Base-by-base conservation (phyloP, 2,329 filamentous ascomycete species). In the Pseudocercospora fuligena region DNA sequence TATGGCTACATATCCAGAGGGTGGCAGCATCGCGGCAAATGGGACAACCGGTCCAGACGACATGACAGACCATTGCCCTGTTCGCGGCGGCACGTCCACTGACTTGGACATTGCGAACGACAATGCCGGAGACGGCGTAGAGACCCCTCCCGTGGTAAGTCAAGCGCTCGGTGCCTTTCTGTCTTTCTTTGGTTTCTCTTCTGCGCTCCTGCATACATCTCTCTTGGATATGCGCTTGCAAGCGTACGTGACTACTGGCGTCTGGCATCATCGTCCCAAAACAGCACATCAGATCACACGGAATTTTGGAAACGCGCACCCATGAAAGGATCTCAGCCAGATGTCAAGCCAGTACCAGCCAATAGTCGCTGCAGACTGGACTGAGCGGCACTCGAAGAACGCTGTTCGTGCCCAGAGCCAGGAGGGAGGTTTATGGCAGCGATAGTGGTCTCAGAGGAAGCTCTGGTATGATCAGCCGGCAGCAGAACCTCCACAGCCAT, bases 321-420 rank as follows among this genome's bases (percentile, higher is more conserved):
- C 40, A 40, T 40, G 6, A n/a, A n/a, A 21, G 14, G 33, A 25
- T 4, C 21, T 56, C 29, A 63, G 23, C 49, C 25, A 56, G 43
- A 29, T 12, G 19, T 33, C 21, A 53, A n/a, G 60, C 63, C 64
- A 29, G 47, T 29, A 19, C 21, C 56, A 2, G 58, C 56, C 31
- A 72, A 66, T 33, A 72, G 63, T 16, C 65, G 69, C 36, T 67
- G 70, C 46, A 72, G 56, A 59, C 70, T 72, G 57, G 60, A 59
- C 43, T 64, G 63, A 16, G 69, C 70, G 11, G 66, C 64, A 60
- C 69, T 70, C 27, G 61, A 60, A 19, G 65, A 25, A n/a, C 33
- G 40, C 27, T 25, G 29, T 43, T n/a, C 40, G 16, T 6, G 40
- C 19, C 40, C 40, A 43, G 16, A 16, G 16, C 36, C 60, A 3